Conservation (phyloP, 2,329 filamentous ascomycete genomes). For the Fusarium chuoi region DNA sequence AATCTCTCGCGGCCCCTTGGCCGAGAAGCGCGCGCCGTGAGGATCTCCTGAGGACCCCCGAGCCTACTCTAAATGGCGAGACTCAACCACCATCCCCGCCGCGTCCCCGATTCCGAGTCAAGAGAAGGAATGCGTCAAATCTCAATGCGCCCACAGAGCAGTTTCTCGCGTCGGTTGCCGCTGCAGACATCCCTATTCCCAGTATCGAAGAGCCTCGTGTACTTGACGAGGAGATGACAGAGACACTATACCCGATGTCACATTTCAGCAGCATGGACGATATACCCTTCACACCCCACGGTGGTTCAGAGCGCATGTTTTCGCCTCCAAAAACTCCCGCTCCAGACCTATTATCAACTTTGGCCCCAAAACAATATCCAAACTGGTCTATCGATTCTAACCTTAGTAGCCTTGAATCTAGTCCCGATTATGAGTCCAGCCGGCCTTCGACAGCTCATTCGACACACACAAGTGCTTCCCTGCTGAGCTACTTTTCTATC, state of each 20-base stretch:
- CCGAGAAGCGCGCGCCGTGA: conserved; percentile 56
- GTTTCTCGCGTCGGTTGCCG: conserved; percentile 74
- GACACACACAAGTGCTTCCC: conserved; percentile 66
- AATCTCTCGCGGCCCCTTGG: conserved; percentile 57
- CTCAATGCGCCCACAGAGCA: conserved; percentile 70
- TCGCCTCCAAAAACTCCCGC: conserved; percentile 70
- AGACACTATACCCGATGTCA: conserved; percentile 50
- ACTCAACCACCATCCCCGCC: conserved; percentile 60
- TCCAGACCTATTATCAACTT: conserved; percentile 56
- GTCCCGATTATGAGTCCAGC: conserved; percentile 68
- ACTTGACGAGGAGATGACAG: conserved; percentile 57
- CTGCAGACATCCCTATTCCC: conserved; percentile 71
- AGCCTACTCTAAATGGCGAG: conserved; percentile 54
- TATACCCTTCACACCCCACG: conserved; percentile 44
- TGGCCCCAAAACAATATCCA: conserved; percentile 61
- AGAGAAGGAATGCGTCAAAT: conserved; percentile 64
- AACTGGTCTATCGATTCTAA: conserved; percentile 69
- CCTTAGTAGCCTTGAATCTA: conserved; percentile 67
- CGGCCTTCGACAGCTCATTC: conserved; percentile 69
- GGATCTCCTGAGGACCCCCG: conserved; percentile 61
- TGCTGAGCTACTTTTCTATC: conserved; percentile 67
- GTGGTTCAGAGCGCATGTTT: conserved; percentile 54
- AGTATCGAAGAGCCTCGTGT: conserved; percentile 69
- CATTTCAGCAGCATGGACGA: conserved; percentile 49
- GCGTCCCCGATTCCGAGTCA: conserved; percentile 64